These are phyloP conservation scores for Emericellopsis cladophorae DNA, from an alignment of 2,329 filamentous ascomycete species.

Conservation along the genomic window DNA sequence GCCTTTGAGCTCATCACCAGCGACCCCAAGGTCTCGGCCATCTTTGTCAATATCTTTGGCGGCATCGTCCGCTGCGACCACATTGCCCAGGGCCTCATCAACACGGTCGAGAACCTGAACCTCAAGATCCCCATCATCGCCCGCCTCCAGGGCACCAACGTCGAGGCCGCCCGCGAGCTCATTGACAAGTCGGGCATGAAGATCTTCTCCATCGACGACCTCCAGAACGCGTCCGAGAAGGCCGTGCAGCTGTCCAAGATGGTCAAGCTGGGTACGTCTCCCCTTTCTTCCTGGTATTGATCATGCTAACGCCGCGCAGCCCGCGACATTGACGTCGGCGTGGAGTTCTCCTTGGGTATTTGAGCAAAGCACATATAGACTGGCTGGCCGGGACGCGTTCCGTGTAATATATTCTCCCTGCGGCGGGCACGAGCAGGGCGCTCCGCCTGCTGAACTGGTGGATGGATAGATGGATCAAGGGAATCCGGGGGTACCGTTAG, in stretches of 20 bases:
- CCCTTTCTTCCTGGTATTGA: background rate
- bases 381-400: background rate
- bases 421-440: too few relatives aligned
- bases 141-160: constrained; percentile 95
- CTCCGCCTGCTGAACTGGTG: too few relatives aligned
- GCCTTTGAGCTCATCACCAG: constrained; percentile 98
- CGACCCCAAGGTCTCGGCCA: constrained; percentile 94
- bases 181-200: constrained; percentile 97
- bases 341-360: background rate
- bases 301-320: background rate
- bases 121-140: constrained; percentile 95
- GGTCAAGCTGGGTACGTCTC: constrained; percentile 80
- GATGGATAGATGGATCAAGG: too few relatives aligned
- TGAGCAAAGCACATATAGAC: background rate
- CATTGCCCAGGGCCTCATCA: constrained; percentile 91
- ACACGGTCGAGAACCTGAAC: constrained; percentile 88
- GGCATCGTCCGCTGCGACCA: constrained; percentile 97
- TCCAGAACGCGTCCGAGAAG: constrained; percentile 95
- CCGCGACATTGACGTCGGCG: background rate
- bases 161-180: constrained; percentile 82
- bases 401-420: background rate
- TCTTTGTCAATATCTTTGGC: constrained; percentile 99
- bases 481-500: too few relatives aligned
- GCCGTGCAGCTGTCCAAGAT: constrained; percentile 98
- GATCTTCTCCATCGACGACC: constrained; percentile 98